Conservation (phyloP, 2,329 filamentous ascomycete genomes). For the Pyrenochaeta sp. region DNA sequence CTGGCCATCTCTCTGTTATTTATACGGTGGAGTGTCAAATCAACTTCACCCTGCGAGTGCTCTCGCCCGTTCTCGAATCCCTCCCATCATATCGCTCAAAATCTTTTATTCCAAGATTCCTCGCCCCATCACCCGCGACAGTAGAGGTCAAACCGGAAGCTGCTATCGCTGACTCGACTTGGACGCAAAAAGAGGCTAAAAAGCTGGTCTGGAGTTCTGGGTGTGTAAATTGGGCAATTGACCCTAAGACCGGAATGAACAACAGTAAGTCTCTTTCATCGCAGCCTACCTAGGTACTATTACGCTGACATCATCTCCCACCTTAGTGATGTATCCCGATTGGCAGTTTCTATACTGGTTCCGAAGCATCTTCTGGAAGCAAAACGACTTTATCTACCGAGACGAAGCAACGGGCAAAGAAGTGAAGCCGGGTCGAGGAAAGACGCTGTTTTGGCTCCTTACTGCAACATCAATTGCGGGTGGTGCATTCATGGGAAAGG, state of each 20-base stretch:
- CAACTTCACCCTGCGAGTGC: conserved; percentile 54
- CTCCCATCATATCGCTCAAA: conserved; percentile 34
- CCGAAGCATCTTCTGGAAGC: conserved; percentile 55
- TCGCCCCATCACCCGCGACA: conserved; percentile 27
- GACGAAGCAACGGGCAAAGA: conserved; percentile 27
- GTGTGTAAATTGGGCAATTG: conserved; percentile 62
- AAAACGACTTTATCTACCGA: conserved; percentile 48
- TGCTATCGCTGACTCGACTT: conserved; percentile 45
- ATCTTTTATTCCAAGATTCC: conserved; percentile 29
- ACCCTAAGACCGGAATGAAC: conserved; percentile 56
- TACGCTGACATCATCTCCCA: conserved; percentile 1
- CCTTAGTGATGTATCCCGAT: conserved; percentile 60
- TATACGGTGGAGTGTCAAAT: conserved; percentile 62
- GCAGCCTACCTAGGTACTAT: background rate
- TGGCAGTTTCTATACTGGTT: conserved; percentile 60
- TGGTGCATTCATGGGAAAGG: conserved; percentile 20
- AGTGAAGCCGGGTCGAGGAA: conserved; percentile 18
- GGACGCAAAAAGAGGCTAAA: conserved; percentile 52
- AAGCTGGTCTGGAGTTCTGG: conserved; percentile 59
- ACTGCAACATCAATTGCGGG: conserved; percentile 14
- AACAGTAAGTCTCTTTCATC: conserved; percentile 36
- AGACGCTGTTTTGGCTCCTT: conserved; percentile 13
- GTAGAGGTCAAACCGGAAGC: conserved; percentile 49
- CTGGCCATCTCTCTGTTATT: conserved; percentile 59
- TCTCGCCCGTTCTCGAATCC: conserved; percentile 51